Evolutionary conservation across 78 protist species (phyloP), one percentile per base, ranked within the genome.

Genomic region (Dictyostelium firmibasis): DNA sequence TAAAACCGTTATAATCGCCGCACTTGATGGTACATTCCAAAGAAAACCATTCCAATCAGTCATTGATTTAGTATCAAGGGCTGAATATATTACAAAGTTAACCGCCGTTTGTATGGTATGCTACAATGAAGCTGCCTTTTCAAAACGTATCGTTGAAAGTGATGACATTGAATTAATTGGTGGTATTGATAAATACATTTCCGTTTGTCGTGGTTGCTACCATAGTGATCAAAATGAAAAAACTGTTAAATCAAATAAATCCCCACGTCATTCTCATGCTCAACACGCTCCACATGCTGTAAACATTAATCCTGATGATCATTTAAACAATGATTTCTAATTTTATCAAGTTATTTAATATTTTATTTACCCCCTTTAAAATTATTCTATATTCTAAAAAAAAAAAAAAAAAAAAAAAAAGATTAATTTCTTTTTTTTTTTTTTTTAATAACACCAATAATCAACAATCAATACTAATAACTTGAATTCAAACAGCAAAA

Each of bases 1-100:
- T 53, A 97, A 97, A 91, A 92, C 94, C 7, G 99, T 98, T 13
- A 93, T 98, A 23, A 97, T 98, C 27, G 92, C 98, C 2, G 98
- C 99, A 9, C 91, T 98, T 3, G 99, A 98, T 74, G 99, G 98
- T 6, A 95, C 96, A 5, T 97, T 94, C 95, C 96, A 91, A 70
- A 83, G 98, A 36, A 86, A 93, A 77, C 88, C 98, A 9, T 98
- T 98, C 29, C 89, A 86, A 10, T 13, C 87, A 0, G 96, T 98
- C 13, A 20, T 95, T 11, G 92, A 96, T 16, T 92, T 98, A 25
- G 74, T 98, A 2, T 97, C 98, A 14, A 70, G 93, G 36, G 86
- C 97, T 11, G 99, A 98, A 81, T 27, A 23, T 43, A 97, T 98
- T 44, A 82, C 83, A 62, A 98, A 98, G 77, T 76, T 98, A 13